These are phyloP conservation scores for Barbarea vulgaris DNA, from an alignment of 345 rosid genomes.

Conservation along the genomic window DNA sequence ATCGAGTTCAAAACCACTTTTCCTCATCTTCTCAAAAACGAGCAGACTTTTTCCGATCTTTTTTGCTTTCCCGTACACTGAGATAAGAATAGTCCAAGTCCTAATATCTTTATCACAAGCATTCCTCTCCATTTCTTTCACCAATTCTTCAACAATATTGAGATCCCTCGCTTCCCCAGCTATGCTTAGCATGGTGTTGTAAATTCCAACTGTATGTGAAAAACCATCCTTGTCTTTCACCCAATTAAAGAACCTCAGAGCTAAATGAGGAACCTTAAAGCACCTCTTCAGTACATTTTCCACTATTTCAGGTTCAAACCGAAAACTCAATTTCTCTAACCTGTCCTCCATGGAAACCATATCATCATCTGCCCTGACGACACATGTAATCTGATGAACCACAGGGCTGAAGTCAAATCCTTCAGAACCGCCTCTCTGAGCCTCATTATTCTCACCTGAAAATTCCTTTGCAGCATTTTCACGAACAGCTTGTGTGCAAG, in stretches of 20 bases:
- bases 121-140: constrained; percentile 67
- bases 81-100: constrained; percentile 75
- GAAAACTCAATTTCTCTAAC: constrained; percentile 50
- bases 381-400: constrained; percentile 57
- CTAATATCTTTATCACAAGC: constrained; percentile 55
- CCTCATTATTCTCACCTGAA: constrained; percentile 17
- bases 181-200: constrained; percentile 62
- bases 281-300: constrained; percentile 80
- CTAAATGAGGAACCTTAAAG: constrained; percentile 76
- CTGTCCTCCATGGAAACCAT: constrained; percentile 61
- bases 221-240: constrained; percentile 57
- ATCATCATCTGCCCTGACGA: constrained; percentile 50
- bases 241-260: constrained; percentile 74
- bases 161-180: constrained; percentile 67
- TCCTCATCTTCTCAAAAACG: constrained; percentile 66
- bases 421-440: constrained; percentile 14
- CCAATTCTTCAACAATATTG: constrained; percentile 50
- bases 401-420: constrained; percentile 52
- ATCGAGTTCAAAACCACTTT: constrained; percentile 60
- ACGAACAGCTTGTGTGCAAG: constrained; percentile 52
- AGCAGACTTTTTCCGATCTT: constrained; percentile 61
- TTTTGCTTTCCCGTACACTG: constrained; percentile 63
- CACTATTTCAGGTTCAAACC: constrained; percentile 57
- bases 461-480: constrained; percentile 45
- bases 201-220: constrained; percentile 49